Percentiles rank a stretch among this genome's conserved stretches.
Evolutionary conservation across 768 basidiomycete species (phyloP).

Genomic region (Mycena olivaceomarginata): DNA sequence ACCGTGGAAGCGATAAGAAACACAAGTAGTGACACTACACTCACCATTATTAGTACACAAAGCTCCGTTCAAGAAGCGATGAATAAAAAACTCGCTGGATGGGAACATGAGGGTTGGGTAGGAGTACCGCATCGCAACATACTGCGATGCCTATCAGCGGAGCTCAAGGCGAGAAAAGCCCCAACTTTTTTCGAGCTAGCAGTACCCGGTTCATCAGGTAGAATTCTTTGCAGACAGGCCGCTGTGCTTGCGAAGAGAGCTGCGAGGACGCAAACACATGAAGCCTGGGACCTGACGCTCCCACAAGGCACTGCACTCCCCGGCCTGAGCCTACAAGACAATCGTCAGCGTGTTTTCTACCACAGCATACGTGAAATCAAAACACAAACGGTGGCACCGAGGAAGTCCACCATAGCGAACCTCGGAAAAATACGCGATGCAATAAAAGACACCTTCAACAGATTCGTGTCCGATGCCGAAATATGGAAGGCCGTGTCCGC

Average conservation of each 20-base stretch:
- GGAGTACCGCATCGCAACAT: neutral
- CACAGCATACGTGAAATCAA: neutral
- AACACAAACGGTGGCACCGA: neutral
- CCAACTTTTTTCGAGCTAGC: neutral
- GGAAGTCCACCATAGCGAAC: neutral
- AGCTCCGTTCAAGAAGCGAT: neutral
- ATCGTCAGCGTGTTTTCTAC: neutral
- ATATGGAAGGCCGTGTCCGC: too few species aligned
- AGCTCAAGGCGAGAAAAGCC: neutral
- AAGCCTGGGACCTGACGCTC: neutral
- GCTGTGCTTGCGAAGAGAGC: neutral
- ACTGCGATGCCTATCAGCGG: neutral
- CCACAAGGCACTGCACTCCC: neutral
- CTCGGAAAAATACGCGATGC: too few species aligned
- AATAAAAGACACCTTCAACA: too few species aligned
- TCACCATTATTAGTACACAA: neutral
- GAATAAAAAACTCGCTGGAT: neutral
- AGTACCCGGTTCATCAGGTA: neutral
- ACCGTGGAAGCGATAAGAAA: neutral
- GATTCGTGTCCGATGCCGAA: too few species aligned
- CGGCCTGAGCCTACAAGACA: constrained; percentile 1
- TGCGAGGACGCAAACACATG: neutral
- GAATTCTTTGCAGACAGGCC: neutral
- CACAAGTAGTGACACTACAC: neutral
- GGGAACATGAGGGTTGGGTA: neutral